Percentiles rank a stretch among this genome's conserved stretches.
Evolutionary conservation across 2,329 filamentous ascomycete species (phyloP).

Genomic region (Aspergillus sp.): DNA sequence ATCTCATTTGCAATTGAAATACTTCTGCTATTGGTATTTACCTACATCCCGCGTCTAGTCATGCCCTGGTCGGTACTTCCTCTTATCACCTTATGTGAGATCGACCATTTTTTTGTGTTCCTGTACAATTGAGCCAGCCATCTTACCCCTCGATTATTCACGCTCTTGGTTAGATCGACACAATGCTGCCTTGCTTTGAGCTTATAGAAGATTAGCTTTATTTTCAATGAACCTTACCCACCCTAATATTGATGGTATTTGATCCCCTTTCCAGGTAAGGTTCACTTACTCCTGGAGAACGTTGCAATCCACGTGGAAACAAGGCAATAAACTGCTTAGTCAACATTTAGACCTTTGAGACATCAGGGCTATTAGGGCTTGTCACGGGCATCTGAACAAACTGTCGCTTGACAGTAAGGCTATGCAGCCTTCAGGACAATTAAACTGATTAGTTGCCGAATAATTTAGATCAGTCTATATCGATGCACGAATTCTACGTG

Average conservation of each 20-base stretch:
- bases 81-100: background rate
- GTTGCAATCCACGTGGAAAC: too few relatives aligned
- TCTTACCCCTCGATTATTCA: background rate
- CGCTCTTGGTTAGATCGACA: background rate
- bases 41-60: too few relatives aligned
- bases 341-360: background rate
- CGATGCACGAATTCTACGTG: too few relatives aligned
- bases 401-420: too few relatives aligned
- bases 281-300: too few relatives aligned
- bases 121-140: background rate
- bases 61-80: too few relatives aligned
- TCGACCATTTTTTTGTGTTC: background rate
- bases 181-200: background rate
- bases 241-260: too few relatives aligned
- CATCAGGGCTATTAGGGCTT: background rate
- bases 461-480: too few relatives aligned
- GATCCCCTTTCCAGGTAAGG: too few relatives aligned
- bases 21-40: background rate
- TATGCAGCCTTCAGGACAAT: background rate
- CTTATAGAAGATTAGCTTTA: background rate
- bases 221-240: background rate
- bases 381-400: too few relatives aligned
- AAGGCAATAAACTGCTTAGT: constrained; percentile 1
- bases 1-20: constrained; percentile 17
- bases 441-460: too few relatives aligned